Base-by-base conservation (phyloP, 2,329 filamentous ascomycete genomes). In the Aspergillus cejpii region DNA sequence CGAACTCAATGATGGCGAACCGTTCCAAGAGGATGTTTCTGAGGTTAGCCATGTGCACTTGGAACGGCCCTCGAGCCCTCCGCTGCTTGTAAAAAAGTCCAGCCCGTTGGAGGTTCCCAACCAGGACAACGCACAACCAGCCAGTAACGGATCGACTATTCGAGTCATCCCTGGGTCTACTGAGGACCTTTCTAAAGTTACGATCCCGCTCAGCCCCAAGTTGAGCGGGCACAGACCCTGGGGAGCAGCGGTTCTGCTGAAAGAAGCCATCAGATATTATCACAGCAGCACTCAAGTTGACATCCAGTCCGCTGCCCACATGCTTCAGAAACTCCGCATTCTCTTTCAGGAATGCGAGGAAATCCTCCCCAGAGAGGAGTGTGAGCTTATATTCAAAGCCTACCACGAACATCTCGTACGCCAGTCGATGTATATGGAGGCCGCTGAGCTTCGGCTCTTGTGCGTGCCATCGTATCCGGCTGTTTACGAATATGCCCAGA, bases 361-460 rank as follows among this genome's bases (percentile, higher is more conserved):
- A 19, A 64, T 71, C 15, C 54, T 70, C 36, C 65, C 66, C 1
- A 64, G 63, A 27, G 58, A 66, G 41, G 76, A 81, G 54, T 68
- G 75, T 39, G 77, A 81, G 56, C 66, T 69, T 37, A 75, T 81
- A 33, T 71, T 81, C 33, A 68, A 73, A 31, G 67, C 73, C 3
- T 82, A 82, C 58, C 77, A 83, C 59, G 72, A 74, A 39, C 75
- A 77, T 44, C 67, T 83, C 8, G 50, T 69, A 21, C 62, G 67
- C 26, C 67, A 70, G 37, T 64, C 61, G n/a, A 68, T 70, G 66
- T 64, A 66, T 37, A 47, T 69, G 12, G 67, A 69, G 50, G 78
- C 79, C 4, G 76, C 77, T 7, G 69, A 75, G 26, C 63, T 83
- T n/a, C 76, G 80, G 20, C 70, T 74, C 34, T 63, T 77, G 28